These are phyloP conservation scores for Fraxinus xanthoxyloides DNA, from an alignment of 305 asterid genomes.

Conservation along the genomic window DNA sequence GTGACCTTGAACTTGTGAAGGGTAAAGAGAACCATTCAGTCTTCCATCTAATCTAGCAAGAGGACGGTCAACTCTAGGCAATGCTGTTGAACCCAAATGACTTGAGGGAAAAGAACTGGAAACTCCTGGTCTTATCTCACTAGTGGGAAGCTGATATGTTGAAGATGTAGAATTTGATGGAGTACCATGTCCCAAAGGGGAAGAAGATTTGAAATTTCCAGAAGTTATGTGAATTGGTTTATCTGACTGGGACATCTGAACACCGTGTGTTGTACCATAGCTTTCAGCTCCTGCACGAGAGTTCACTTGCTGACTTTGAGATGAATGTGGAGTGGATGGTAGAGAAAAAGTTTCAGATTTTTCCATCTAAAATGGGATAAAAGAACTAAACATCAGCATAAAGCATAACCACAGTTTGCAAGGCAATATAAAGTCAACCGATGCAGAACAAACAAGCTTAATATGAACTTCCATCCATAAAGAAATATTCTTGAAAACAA, in stretches of 20 bases:
- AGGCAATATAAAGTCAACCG: conserved; percentile 3
- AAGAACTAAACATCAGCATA: conserved; percentile 13
- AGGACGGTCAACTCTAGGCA: conserved; percentile 60
- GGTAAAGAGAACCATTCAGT: conserved; percentile 58
- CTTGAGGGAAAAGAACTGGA: conserved; percentile 50
- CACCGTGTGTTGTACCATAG: conserved; percentile 41
- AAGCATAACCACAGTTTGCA: neutral
- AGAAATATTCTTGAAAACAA: neutral
- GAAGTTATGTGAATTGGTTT: conserved; percentile 52
- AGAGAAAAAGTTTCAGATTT: conserved; percentile 57
- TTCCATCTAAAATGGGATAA: conserved; percentile 62
- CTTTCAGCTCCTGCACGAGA: conserved; percentile 51
- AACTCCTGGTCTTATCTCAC: conserved; percentile 73
- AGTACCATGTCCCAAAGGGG: conserved; percentile 42
- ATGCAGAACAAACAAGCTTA: neutral
- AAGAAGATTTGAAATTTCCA: conserved; percentile 49
- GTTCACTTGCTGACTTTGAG: conserved; percentile 50
- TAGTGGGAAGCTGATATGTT: conserved; percentile 87
- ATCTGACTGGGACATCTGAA: conserved; percentile 56
- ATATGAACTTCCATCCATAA: neutral
- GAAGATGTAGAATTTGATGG: conserved; percentile 47
- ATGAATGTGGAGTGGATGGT: conserved; percentile 48
- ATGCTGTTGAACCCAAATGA: conserved; percentile 52
- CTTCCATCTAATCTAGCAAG: conserved; percentile 68
- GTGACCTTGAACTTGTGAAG: conserved; percentile 70